These are phyloP conservation scores for Blastomyces emzantsi DNA, from an alignment of 2,329 filamentous ascomycete genomes.

Conservation along the genomic window DNA sequence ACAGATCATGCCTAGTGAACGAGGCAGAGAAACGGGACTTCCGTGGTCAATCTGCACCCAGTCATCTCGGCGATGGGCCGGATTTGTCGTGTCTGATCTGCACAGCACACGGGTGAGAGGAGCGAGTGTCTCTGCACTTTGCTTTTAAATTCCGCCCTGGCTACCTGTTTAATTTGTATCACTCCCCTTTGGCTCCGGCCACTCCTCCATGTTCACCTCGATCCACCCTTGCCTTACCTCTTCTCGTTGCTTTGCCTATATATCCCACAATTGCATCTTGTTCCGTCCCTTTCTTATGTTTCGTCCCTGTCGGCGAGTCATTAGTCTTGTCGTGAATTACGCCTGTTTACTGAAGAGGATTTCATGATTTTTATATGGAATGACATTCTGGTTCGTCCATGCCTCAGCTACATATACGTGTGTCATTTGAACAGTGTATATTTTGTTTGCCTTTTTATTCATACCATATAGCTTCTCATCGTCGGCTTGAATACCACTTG, in stretches of 20 bases:
- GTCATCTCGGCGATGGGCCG: conserved; percentile 19
- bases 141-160: conserved; percentile 6
- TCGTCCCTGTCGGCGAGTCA: background rate
- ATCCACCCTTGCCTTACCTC: background rate
- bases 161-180: no score
- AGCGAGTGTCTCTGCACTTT: conserved; percentile 9
- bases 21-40: conserved; percentile 8
- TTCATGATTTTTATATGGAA: background rate
- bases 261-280: background rate
- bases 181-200: background rate
- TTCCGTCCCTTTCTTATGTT: background rate
- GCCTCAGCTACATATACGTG: conserved; percentile 8
- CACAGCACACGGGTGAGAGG: conserved; percentile 19
- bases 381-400: background rate
- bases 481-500: conserved; percentile 2
- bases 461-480: background rate
- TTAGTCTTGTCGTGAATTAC: background rate
- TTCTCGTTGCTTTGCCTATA: background rate
- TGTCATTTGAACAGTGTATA: conserved; percentile 6
- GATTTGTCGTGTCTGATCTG: conserved; percentile 31
- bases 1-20: conserved; percentile 35
- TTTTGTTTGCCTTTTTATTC: conserved; percentile 10
- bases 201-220: background rate
- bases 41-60: conserved; percentile 2
- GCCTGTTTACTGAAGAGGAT: background rate